These are phyloP conservation scores for Botryotinia calthae DNA, from an alignment of 2,329 filamentous ascomycete genomes.

Conservation along the genomic window DNA sequence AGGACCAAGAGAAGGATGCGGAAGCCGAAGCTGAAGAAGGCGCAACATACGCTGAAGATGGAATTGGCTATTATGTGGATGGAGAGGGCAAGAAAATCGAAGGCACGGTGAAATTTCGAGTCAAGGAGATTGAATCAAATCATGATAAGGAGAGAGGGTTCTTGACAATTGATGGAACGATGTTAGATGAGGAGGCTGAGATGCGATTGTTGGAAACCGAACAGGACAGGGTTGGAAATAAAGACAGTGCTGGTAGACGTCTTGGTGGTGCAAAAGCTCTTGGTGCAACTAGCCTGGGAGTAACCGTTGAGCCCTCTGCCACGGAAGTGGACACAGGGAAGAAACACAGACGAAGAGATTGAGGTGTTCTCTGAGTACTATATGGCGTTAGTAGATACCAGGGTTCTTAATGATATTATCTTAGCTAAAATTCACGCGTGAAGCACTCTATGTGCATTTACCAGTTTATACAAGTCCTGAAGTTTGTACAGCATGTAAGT, in stretches of 20 bases:
- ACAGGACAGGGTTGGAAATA: slow-evolving; percentile 41
- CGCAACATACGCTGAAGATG: slow-evolving; percentile 50
- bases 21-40: slow-evolving; percentile 40
- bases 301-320: slow-evolving; percentile 31
- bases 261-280: slow-evolving; percentile 35
- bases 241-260: slow-evolving; percentile 44
- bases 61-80: slow-evolving; percentile 73
- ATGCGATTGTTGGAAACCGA: slow-evolving; percentile 55
- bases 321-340: slow-evolving; percentile 17
- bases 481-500: neutral
- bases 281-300: slow-evolving; percentile 37
- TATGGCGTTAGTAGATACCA: slow-evolving; percentile 19
- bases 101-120: slow-evolving; percentile 71
- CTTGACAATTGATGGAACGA: slow-evolving; percentile 83
- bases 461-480: neutral
- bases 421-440: neutral
- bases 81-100: slow-evolving; percentile 65
- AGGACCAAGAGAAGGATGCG: slow-evolving; percentile 39
- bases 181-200: slow-evolving; percentile 70
- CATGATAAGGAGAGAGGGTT: slow-evolving; percentile 74
- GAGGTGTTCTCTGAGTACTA: neutral
- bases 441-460: neutral
- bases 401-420: slow-evolving; percentile 18
- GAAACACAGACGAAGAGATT: slow-evolving; percentile 19
- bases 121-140: slow-evolving; percentile 81